phyloP scores from a whole-genome alignment of 805 yeast genomes.

The Candida orba region DNA sequence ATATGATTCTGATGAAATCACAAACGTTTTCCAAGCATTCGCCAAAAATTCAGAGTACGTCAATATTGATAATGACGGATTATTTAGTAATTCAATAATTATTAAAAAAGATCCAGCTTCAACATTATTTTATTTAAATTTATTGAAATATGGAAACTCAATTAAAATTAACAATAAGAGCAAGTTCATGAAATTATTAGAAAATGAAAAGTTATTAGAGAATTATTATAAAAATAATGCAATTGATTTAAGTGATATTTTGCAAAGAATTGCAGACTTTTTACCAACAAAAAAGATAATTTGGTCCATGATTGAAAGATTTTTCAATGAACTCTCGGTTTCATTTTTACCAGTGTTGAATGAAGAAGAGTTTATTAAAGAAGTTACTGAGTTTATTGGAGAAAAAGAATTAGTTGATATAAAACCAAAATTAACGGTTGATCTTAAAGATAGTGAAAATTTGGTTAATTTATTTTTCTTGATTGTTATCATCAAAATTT shows the following conservation, averaged over 20 bases:
- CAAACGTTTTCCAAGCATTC: slow-evolving; percentile 10
- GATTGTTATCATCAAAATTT: slow-evolving; percentile 14
- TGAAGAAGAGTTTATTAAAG: slow-evolving; percentile 38
- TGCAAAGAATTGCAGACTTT: slow-evolving; percentile 28
- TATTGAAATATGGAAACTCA: slow-evolving; percentile 2
- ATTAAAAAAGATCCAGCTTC: slow-evolving; percentile 16
- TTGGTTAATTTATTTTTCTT: slow-evolving; percentile 10
- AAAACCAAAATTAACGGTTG: slow-evolving; percentile 23
- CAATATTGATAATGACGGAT: slow-evolving; percentile 13
- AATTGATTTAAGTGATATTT: slow-evolving; percentile 10
- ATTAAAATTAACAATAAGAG: neutral
- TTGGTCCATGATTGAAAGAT: slow-evolving; percentile 51
- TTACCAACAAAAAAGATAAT: slow-evolving; percentile 48
- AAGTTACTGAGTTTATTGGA: slow-evolving; percentile 40
- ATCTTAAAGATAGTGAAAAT: slow-evolving; percentile 8
- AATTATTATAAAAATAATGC: slow-evolving; percentile 13
- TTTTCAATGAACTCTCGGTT: slow-evolving; percentile 33
- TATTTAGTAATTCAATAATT: slow-evolving; percentile 14
- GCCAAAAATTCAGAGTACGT: slow-evolving; percentile 12
- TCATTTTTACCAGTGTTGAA: slow-evolving; percentile 60
- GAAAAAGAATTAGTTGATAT: slow-evolving; percentile 21
- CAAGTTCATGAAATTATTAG: slow-evolving; percentile 11
- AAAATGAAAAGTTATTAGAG: slow-evolving; percentile 16
- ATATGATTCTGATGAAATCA: slow-evolving; percentile 10
- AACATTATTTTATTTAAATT: slow-evolving; percentile 10